A percentile compares a stretch with the other conserved stretches of the same genome.
These are phyloP conservation scores for Bothriochloa decipiens DNA, from an alignment of 176 grass and related monocot genomes.

Conservation along the genomic window DNA sequence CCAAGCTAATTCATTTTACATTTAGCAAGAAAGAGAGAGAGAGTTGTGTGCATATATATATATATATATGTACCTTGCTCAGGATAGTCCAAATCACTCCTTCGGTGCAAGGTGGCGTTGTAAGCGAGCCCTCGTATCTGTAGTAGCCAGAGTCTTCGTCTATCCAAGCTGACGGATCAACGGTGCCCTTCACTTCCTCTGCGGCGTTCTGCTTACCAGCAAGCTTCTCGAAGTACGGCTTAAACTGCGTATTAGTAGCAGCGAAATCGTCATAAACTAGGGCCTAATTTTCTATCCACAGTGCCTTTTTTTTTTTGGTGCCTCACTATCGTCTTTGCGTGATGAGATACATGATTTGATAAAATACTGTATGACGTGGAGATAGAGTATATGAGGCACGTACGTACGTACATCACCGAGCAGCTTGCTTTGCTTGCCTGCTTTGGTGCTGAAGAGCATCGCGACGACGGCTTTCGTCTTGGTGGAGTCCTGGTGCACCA, in stretches of 20 bases:
- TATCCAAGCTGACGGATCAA: constrained; percentile 54
- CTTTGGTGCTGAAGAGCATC: constrained; percentile 51
- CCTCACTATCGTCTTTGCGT: no score
- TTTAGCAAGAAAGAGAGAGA: no score
- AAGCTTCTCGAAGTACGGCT: constrained; percentile 57
- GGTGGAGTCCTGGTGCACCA: constrained; percentile 61
- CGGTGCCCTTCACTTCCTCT: constrained; percentile 36
- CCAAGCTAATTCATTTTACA: no score
- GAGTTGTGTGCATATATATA: not conserved
- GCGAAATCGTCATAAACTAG: not conserved
- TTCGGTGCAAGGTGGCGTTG: constrained; percentile 78
- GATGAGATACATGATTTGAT: not conserved
- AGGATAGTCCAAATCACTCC: constrained; percentile 78
- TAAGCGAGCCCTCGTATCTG: constrained; percentile 85
- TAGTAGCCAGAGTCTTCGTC: constrained; percentile 68
- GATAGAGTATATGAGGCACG: not conserved
- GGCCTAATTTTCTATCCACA: no score
- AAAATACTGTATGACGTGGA: not conserved
- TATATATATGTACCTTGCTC: constrained; percentile 85
- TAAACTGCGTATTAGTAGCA: constrained; percentile 44
- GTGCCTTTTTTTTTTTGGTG: no score
- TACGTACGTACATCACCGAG: constrained; percentile 49
- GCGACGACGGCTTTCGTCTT: constrained; percentile 59
- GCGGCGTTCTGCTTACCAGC: constrained; percentile 29
- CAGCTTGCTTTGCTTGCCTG: constrained; percentile 34